A percentile compares a stretch with the other conserved stretches of the same genome.
phyloP scores from a whole-genome alignment of 805 yeast species.

The Candida piceae region DNA sequence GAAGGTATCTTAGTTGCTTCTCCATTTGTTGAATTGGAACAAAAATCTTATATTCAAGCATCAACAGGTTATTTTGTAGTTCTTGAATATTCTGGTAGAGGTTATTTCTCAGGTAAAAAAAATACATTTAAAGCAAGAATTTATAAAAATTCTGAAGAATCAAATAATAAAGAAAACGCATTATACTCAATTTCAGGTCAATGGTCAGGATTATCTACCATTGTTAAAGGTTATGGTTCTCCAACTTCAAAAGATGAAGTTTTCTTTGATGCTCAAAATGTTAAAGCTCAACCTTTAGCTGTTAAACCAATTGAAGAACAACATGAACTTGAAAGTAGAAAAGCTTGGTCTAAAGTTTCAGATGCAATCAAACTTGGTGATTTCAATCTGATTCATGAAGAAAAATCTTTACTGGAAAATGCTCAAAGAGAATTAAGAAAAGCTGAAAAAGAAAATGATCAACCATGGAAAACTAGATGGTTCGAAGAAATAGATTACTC shows the following conservation, averaged over 20 bases:
- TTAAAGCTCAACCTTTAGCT: constrained; percentile 47
- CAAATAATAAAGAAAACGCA: constrained; percentile 52
- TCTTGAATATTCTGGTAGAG: constrained; percentile 85
- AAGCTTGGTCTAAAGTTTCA: constrained; percentile 88
- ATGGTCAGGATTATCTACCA: constrained; percentile 78
- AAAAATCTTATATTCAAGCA: constrained; percentile 77
- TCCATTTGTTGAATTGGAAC: constrained; percentile 93
- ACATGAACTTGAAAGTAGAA: constrained; percentile 74
- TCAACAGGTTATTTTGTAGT: constrained; percentile 70
- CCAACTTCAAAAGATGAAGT: constrained; percentile 40
- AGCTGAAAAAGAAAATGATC: constrained; percentile 60
- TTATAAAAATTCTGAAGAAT: constrained; percentile 47
- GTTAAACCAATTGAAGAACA: constrained; percentile 86
- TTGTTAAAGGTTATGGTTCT: constrained; percentile 50
- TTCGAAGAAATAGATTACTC: constrained; percentile 49
- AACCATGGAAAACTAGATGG: constrained; percentile 78
- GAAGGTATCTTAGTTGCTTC: constrained; percentile 89
- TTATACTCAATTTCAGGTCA: constrained; percentile 82
- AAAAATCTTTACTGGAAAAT: constrained; percentile 77
- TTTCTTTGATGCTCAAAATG: constrained; percentile 58
- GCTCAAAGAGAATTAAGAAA: constrained; percentile 79
- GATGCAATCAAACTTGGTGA: constrained; percentile 75
- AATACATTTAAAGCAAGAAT: constrained; percentile 86
- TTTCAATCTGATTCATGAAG: constrained; percentile 66
- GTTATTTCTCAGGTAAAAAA: constrained; percentile 93